Evolutionary conservation across 768 basidiomycete species (phyloP).

Genomic region (Rhodotorula taiwanensis): DNA sequence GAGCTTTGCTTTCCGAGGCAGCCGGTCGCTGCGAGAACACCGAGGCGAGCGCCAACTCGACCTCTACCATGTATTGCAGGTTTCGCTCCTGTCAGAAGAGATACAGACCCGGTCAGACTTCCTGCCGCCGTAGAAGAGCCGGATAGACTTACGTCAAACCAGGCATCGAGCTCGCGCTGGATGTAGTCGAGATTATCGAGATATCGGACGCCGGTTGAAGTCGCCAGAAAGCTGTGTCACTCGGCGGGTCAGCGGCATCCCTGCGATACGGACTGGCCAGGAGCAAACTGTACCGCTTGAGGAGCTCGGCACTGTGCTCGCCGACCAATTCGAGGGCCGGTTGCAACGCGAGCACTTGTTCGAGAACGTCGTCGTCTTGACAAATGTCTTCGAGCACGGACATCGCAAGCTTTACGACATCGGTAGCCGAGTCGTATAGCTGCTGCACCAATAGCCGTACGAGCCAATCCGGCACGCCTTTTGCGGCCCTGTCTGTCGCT

Average conservation of each 20-base stretch:
- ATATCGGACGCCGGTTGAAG: slow-evolving; percentile 83
- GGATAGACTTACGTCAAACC: slow-evolving; percentile 85
- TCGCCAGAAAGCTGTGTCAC: slow-evolving; percentile 75
- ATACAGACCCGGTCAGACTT: too few relatives aligned
- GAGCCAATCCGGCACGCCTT: slow-evolving; percentile 57
- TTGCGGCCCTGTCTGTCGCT: too few relatives aligned
- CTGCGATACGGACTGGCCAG: background rate
- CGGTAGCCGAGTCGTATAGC: slow-evolving; percentile 82
- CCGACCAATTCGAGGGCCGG: slow-evolving; percentile 93
- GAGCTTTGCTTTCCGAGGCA: too few relatives aligned
- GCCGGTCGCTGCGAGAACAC: background rate
- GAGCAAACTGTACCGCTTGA: slow-evolving; percentile 62
- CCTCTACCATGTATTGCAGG: slow-evolving; percentile 81
- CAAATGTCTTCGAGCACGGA: slow-evolving; percentile 84
- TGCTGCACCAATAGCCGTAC: slow-evolving; percentile 87
- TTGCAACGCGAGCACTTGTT: slow-evolving; percentile 86
- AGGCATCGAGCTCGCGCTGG: slow-evolving; percentile 86
- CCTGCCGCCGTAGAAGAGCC: too few relatives aligned
- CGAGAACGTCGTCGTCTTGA: slow-evolving; percentile 70
- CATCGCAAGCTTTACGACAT: slow-evolving; percentile 85
- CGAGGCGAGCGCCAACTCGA: slow-evolving; percentile 82
- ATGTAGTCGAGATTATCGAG: slow-evolving; percentile 87
- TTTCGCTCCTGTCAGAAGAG: slow-evolving; percentile 70
- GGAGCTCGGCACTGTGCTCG: slow-evolving; percentile 65
- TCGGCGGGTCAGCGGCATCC: background rate